Conservation (phyloP, 164 flowering plant species). For the Piper betle region DNA sequence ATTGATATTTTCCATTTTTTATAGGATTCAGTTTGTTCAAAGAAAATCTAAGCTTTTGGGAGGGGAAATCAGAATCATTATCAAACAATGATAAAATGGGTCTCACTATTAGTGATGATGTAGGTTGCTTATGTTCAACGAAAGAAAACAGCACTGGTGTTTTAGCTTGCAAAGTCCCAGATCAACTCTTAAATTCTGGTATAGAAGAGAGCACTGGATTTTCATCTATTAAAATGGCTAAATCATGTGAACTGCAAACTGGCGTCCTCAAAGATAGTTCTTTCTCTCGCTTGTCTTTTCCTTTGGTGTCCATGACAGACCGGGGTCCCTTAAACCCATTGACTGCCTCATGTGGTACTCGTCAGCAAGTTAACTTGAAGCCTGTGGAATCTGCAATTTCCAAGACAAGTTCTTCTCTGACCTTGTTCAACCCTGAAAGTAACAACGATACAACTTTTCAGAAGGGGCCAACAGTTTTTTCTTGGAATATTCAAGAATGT, state of each 20-base stretch:
- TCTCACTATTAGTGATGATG: not conserved
- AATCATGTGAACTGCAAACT: constrained; percentile 2
- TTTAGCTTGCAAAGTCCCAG: constrained; percentile 2
- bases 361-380: constrained; percentile 8
- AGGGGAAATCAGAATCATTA: constrained; percentile 5
- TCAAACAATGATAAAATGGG: constrained; percentile 2
- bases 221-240: constrained; percentile 2
- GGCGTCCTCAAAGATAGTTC: constrained; percentile 3
- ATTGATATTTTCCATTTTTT: not conserved
- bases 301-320: not conserved
- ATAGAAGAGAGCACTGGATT: constrained; percentile 3
- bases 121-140: not conserved
- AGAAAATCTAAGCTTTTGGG: constrained; percentile 7
- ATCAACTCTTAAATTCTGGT: not conserved
- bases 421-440: not conserved
- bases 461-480: not conserved
- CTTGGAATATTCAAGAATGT: constrained; percentile 6
- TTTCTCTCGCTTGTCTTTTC: constrained; percentile 5
- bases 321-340: constrained; percentile 9
- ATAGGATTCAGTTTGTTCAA: constrained; percentile 7
- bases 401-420: not conserved
- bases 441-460: too few relatives aligned
- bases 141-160: constrained; percentile 3
- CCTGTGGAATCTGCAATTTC: constrained; percentile 5
- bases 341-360: constrained; percentile 3